Evolutionary conservation across 2,329 filamentous ascomycete species (phyloP).

Genomic region (Arthrinium phaeospermum): DNA sequence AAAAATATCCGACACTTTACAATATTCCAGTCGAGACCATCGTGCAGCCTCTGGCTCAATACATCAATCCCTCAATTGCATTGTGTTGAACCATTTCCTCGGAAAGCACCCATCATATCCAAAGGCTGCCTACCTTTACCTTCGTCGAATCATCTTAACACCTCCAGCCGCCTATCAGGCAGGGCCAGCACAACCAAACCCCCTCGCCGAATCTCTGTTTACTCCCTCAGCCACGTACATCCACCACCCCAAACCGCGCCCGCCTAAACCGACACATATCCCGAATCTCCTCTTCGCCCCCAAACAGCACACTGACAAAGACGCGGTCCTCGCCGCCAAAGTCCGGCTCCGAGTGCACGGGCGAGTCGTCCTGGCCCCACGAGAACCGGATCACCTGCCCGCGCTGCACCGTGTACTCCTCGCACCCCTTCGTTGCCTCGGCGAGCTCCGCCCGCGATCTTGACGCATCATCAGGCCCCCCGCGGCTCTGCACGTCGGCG

Average conservation of each 20-base stretch:
- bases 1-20: background rate
- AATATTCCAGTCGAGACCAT: background rate
- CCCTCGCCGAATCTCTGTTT: background rate
- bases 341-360: constrained; percentile 26
- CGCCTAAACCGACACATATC: constrained; percentile 21
- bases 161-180: background rate
- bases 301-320: constrained; percentile 23
- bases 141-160: background rate
- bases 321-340: constrained; percentile 19
- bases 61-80: background rate
- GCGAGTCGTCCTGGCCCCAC: constrained; percentile 22
- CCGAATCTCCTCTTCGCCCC: constrained; percentile 21
- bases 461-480: background rate
- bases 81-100: no score
- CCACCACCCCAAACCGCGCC: background rate
- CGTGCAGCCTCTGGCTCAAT: background rate
- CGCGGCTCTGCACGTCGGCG: background rate
- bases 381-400: constrained; percentile 25
- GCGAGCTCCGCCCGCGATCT: constrained; percentile 15
- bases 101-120: no score
- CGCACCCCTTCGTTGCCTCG: background rate
- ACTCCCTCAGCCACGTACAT: background rate
- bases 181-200: background rate
- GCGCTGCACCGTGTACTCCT: background rate
- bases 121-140: no score